phyloP scores from a whole-genome alignment of 2,329 filamentous ascomycete species.

The Seiridium cupressi region DNA sequence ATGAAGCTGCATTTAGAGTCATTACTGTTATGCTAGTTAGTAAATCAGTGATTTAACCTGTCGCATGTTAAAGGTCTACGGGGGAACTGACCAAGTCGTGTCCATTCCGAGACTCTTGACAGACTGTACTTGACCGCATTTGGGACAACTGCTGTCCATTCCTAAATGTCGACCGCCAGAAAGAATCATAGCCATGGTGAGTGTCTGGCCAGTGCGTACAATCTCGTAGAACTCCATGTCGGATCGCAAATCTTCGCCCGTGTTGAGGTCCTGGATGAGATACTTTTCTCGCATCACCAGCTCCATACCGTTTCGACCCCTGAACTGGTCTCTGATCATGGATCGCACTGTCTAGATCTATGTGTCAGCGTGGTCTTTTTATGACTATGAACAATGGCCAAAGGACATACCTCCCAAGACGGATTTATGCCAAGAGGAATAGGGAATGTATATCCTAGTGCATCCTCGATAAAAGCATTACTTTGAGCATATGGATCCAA shows the following conservation, averaged over 20 bases:
- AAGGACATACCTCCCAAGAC: background rate
- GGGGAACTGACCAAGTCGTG: background rate
- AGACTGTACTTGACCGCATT: background rate
- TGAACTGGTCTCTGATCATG: background rate
- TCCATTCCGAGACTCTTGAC: background rate
- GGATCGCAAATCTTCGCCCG: background rate
- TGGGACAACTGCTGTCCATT: background rate
- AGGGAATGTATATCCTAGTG: background rate
- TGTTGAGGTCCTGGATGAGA: background rate
- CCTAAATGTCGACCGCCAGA: background rate
- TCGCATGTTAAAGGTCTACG: background rate
- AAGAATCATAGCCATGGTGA: background rate
- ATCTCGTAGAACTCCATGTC: background rate
- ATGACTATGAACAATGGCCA: background rate
- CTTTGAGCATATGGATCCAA: background rate
- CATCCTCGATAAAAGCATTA: conserved; percentile 1
- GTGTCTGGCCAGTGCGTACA: background rate
- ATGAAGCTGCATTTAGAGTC: background rate
- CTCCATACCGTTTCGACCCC: background rate
- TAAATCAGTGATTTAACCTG: background rate
- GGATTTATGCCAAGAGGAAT: background rate
- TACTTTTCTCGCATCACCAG: background rate
- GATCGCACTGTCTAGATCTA: background rate
- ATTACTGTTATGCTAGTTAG: background rate
- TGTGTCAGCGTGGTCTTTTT: background rate